Evolutionary conservation across 805 yeast species (phyloP), one percentile per base, ranked within the genome.

Genomic region (Sugiyamaella boreocaroliniensis): DNA sequence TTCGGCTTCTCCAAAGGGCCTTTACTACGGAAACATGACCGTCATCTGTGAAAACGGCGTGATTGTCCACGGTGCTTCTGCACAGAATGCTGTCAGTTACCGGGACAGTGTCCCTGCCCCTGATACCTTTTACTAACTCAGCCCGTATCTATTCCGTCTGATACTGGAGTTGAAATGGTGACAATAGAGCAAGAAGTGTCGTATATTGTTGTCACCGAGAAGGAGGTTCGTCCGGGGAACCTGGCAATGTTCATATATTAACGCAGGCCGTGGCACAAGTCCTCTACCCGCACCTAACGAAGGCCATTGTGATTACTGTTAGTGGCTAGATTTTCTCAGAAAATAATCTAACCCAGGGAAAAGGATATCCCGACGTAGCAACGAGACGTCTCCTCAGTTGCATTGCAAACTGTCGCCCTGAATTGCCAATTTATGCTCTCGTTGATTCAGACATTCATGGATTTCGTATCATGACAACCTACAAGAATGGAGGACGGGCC

Each of bases 391-490:
- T 82, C 52, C 56, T 80, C 8, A 45, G 55, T 4, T 55, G 57
- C 1, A 48, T 77, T 11, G 50, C 65, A 11, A 48, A 55, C 2
- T 54, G 60, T 16, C 55, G 65, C n/a, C 70, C 73, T 0, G 47
- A 58, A 0, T 61, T 72, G 1, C 78, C 78, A 0, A 61, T 80
- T 0, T 61, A 64, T 18, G 81, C 77, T 0, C 69, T 78, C 34
- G 80, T 82, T 26, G 89, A 84, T 62, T 75, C 84, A 14, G 89
- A 84, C 58, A 77, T 85, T 2, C 80, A 80, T 62, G 89, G 89
- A 0, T 61, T 81, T 9, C 72, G 73, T 57, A 83, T 83, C 34
- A 67, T 74, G 52, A 51, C 75, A 61, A 65, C 63, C 6, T 73
- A 72, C 54, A 60, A 64, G 58, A 43, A 47, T 49, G 62, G 72